Evolutionary conservation across 441 rosid genomes (phyloP).

Genomic region (Jatropha podagrica): DNA sequence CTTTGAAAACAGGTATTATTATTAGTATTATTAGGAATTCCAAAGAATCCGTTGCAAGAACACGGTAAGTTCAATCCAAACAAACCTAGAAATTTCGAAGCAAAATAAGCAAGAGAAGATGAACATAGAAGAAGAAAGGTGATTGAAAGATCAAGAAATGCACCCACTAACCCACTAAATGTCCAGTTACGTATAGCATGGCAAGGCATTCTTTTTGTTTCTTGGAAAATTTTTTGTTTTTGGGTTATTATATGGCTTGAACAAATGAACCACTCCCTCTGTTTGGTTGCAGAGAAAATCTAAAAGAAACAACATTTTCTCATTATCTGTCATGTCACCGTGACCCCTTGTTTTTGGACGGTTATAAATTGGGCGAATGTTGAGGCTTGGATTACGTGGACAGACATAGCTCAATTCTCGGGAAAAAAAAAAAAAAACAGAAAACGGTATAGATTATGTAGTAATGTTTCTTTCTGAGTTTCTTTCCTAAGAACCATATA

Average conservation of each 20-base stretch:
- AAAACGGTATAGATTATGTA: background rate
- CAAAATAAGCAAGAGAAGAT: conserved; percentile 47
- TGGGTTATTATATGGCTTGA: conserved; percentile 1
- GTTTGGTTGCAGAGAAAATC: background rate
- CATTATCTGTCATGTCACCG: background rate
- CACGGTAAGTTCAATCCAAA: conserved; percentile 64
- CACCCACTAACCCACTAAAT: conserved; percentile 58
- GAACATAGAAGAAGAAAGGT: conserved; percentile 56
- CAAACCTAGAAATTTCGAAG: conserved; percentile 54
- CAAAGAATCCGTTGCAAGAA: conserved; percentile 55
- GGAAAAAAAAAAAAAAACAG: background rate
- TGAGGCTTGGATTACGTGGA: background rate
- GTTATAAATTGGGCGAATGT: background rate
- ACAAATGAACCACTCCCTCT: background rate
- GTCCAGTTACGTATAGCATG: conserved; percentile 58
- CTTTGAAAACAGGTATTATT: conserved; percentile 45
- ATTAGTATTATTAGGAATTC: conserved; percentile 23
- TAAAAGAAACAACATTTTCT: background rate
- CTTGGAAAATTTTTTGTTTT: background rate
- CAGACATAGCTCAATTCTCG: background rate
- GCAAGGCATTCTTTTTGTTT: conserved; percentile 42
- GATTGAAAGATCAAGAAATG: conserved; percentile 65
- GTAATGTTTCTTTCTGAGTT: background rate
- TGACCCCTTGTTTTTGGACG: conserved; percentile 13
- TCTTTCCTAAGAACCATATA: too few relatives aligned